These are phyloP conservation scores for Amanita inopinata DNA, from an alignment of 768 basidiomycete species.

Conservation along the genomic window DNA sequence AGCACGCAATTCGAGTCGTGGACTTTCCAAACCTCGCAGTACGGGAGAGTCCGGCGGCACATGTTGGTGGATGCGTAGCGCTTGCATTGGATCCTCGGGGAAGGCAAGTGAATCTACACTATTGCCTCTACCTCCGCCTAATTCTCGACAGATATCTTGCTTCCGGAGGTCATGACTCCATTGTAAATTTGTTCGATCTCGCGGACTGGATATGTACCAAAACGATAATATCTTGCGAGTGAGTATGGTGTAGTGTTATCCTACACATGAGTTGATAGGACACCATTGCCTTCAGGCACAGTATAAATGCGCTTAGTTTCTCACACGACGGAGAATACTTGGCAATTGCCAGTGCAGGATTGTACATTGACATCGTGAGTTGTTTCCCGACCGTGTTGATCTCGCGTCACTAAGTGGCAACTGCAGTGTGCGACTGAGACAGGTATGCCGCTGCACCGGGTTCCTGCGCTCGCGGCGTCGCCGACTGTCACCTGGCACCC, in stretches of 20 bases:
- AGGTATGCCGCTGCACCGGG: slow-evolving; percentile 62
- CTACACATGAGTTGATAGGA: neutral
- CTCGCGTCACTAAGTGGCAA: slow-evolving; percentile 6
- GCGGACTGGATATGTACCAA: slow-evolving; percentile 74
- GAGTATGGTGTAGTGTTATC: slow-evolving; percentile 20
- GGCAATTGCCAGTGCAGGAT: slow-evolving; percentile 62
- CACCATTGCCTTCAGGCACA: slow-evolving; percentile 35
- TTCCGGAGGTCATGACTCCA: slow-evolving; percentile 73
- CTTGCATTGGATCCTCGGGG: slow-evolving; percentile 76
- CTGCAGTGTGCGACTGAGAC: slow-evolving; percentile 75
- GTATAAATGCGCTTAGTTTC: slow-evolving; percentile 68
- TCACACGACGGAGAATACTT: slow-evolving; percentile 79
- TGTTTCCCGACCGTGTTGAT: slow-evolving; percentile 1
- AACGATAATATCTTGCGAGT: slow-evolving; percentile 78
- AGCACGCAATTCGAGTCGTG: slow-evolving; percentile 57
- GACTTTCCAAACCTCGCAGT: slow-evolving; percentile 55
- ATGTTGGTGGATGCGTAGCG: slow-evolving; percentile 73
- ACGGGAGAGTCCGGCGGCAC: slow-evolving; percentile 58
- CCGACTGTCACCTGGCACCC: slow-evolving; percentile 43
- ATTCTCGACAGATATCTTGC: slow-evolving; percentile 50
- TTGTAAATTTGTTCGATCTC: slow-evolving; percentile 73
- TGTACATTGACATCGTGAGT: slow-evolving; percentile 71
- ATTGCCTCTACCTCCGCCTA: neutral
- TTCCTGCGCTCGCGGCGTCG: slow-evolving; percentile 61
- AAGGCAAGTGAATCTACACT: slow-evolving; percentile 28